Conservation (phyloP, 352 stramenopile genomes). For the Phytopythium mirpurense region DNA sequence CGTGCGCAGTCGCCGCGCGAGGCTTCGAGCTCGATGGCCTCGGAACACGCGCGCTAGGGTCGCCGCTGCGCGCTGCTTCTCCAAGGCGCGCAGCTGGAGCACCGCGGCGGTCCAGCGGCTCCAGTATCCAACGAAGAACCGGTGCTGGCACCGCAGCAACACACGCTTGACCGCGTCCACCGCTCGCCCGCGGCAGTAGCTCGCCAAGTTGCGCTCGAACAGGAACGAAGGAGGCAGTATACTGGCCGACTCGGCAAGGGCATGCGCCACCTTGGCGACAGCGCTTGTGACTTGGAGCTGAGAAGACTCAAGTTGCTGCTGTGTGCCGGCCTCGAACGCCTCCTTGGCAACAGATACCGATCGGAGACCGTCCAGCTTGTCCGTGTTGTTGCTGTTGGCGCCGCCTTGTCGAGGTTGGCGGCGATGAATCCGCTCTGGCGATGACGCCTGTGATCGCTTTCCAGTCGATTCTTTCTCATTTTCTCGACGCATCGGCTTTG, state of each 20-base stretch:
- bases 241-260: neutral
- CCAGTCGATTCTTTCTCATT: neutral
- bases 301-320: neutral
- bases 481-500: neutral
- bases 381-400: neutral
- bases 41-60: conserved; percentile 37
- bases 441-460: neutral
- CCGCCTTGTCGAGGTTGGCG: neutral
- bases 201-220: conserved; percentile 49
- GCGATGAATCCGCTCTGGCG: neutral
- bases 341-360: neutral
- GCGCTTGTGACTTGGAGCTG: conserved; percentile 19
- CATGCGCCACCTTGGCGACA: conserved; percentile 8
- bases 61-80: conserved; percentile 23
- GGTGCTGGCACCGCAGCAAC: conserved; percentile 41
- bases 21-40: conserved; percentile 25
- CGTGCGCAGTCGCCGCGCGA: conserved; percentile 18
- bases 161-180: conserved; percentile 36
- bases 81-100: conserved; percentile 14
- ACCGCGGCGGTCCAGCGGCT: conserved; percentile 22
- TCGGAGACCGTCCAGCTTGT: neutral
- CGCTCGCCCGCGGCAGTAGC: conserved; percentile 33
- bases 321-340: neutral
- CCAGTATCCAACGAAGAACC: conserved; percentile 49
- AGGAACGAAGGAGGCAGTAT: conserved; percentile 44